Percentiles rank a stretch among this genome's conserved stretches.
phyloP scores from a whole-genome alignment of 2,329 filamentous ascomycete genomes.

The Diplodia intermedia region DNA sequence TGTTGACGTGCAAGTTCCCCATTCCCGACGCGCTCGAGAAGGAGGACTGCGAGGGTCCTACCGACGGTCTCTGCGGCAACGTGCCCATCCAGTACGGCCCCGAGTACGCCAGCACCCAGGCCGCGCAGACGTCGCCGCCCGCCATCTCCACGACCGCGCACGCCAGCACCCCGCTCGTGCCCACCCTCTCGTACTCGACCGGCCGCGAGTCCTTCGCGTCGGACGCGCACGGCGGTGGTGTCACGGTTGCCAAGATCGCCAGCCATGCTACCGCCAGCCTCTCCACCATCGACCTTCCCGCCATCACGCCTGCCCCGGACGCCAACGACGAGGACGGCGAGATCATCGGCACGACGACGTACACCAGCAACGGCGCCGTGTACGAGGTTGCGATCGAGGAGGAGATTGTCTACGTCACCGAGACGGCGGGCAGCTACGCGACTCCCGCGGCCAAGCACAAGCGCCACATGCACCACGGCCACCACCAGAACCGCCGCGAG shows the following conservation, averaged over 20 bases:
- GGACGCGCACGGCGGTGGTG: slow-evolving; percentile 45
- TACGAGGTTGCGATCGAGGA: slow-evolving; percentile 56
- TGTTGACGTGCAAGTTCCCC: slow-evolving; percentile 67
- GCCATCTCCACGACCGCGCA: slow-evolving; percentile 31
- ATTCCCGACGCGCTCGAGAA: slow-evolving; percentile 61
- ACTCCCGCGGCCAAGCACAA: slow-evolving; percentile 38
- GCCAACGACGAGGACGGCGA: slow-evolving; percentile 25
- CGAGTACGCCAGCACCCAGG: slow-evolving; percentile 46
- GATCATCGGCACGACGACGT: slow-evolving; percentile 51
- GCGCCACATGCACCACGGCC: slow-evolving; percentile 41
- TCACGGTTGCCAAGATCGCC: slow-evolving; percentile 44
- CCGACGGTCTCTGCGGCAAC: slow-evolving; percentile 70
- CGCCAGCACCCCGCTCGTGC: slow-evolving; percentile 38
- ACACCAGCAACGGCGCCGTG: slow-evolving; percentile 53
- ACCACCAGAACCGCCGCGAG: slow-evolving; percentile 40
- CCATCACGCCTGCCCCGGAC: slow-evolving; percentile 28
- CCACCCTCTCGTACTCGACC: slow-evolving; percentile 46
- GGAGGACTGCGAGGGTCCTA: slow-evolving; percentile 67
- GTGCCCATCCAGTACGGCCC: slow-evolving; percentile 58
- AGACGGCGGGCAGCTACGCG: slow-evolving; percentile 35
- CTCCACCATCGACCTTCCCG: slow-evolving; percentile 22
- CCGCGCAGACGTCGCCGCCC: slow-evolving; percentile 32
- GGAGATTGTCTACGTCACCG: slow-evolving; percentile 52
- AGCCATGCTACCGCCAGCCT: slow-evolving; percentile 23
- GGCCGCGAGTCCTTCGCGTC: slow-evolving; percentile 41